These are phyloP conservation scores for Cryoendolithus antarcticus DNA, from an alignment of 2,329 filamentous ascomycete species.

Conservation along the genomic window DNA sequence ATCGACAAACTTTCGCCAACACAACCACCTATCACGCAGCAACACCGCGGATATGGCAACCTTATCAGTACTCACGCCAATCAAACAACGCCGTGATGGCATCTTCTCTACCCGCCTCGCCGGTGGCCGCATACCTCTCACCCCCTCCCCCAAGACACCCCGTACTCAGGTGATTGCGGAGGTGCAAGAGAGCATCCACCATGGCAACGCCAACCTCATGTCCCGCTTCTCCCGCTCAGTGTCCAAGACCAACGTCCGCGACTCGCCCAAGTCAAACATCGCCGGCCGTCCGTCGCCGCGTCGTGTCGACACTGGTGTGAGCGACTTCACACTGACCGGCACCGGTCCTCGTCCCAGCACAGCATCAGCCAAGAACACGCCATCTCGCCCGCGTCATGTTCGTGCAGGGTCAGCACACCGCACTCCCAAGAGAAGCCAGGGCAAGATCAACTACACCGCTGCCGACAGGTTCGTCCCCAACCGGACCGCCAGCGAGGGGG, in stretches of 20 bases:
- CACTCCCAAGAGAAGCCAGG: slow-evolving; percentile 47
- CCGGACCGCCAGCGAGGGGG: slow-evolving; percentile 76
- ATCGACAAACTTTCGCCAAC: slow-evolving; percentile 10
- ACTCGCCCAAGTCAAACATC: slow-evolving; percentile 96
- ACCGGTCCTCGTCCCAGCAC: slow-evolving; percentile 45
- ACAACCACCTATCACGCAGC: slow-evolving; percentile 12
- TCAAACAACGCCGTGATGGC: slow-evolving; percentile 78
- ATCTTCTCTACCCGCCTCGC: slow-evolving; percentile 87
- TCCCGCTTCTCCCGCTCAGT: slow-evolving; percentile 62
- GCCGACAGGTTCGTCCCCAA: slow-evolving; percentile 96
- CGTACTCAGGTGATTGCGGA: slow-evolving; percentile 44
- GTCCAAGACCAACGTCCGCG: slow-evolving; percentile 57
- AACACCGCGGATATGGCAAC: slow-evolving; percentile 58
- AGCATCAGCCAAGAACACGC: slow-evolving; percentile 31
- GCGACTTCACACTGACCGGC: slow-evolving; percentile 81
- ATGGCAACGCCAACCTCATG: slow-evolving; percentile 59
- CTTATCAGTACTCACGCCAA: slow-evolving; percentile 69
- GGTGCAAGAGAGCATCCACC: slow-evolving; percentile 60
- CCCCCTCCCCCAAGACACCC: slow-evolving; percentile 72
- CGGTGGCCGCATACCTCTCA: slow-evolving; percentile 87
- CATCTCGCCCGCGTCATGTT: slow-evolving; percentile 29
- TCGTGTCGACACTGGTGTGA: slow-evolving; percentile 80
- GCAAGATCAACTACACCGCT: slow-evolving; percentile 41
- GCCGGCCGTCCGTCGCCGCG: slow-evolving; percentile 65
- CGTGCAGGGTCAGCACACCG: slow-evolving; percentile 26